phyloP scores from a whole-genome alignment of 768 basidiomycete species.

The Tulasnella sp. region DNA sequence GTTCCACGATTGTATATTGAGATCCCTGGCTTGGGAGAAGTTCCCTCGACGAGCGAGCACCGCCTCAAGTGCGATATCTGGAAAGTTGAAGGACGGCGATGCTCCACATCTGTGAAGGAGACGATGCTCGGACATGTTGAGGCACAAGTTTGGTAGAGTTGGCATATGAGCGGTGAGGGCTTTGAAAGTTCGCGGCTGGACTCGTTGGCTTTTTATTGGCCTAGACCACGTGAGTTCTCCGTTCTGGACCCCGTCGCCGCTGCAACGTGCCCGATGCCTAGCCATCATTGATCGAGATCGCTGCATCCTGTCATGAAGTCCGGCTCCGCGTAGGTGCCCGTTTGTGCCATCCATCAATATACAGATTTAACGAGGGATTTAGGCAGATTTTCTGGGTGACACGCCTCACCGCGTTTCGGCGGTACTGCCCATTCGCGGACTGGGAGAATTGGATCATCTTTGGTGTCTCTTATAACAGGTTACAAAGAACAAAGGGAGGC shows the following conservation, averaged over 20 bases:
- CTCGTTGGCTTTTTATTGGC: not conserved
- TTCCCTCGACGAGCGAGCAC: not conserved
- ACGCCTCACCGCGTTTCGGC: constrained; percentile 19
- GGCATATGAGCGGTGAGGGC: not conserved
- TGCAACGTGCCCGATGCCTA: not conserved
- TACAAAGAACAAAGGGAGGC: too few species aligned
- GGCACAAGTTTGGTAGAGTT: not conserved
- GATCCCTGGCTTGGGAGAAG: not conserved
- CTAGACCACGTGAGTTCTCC: constrained; percentile 5
- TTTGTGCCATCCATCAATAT: constrained; percentile 1
- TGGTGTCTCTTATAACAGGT: too few species aligned
- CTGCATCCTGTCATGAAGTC: not conserved
- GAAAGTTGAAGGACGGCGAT: not conserved
- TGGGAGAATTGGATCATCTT: too few species aligned
- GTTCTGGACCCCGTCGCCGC: constrained; percentile 13
- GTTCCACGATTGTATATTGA: not conserved
- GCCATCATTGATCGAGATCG: constrained; percentile 4
- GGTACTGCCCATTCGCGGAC: too few species aligned
- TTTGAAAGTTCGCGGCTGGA: constrained; percentile 5
- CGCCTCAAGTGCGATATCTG: not conserved
- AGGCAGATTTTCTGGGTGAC: not conserved
- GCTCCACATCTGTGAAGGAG: constrained; percentile 9
- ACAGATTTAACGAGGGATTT: constrained; percentile 16
- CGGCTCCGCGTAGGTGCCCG: not conserved
- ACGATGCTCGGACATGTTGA: not conserved